These are phyloP conservation scores for Viola pubescens DNA, from an alignment of 441 rosid species.

Conservation along the genomic window DNA sequence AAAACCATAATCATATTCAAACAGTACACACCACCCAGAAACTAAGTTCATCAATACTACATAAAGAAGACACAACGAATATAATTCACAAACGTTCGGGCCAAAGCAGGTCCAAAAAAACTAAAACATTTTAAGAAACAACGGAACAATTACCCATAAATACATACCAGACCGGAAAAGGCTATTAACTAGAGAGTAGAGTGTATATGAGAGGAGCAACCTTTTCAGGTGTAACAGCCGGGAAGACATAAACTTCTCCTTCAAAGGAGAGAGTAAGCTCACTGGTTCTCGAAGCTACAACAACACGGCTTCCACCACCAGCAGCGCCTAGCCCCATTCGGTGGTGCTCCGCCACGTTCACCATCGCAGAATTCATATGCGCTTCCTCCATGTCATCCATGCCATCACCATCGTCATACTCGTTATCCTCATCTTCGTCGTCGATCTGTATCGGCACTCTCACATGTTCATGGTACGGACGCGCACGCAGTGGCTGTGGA, in stretches of 20 bases:
- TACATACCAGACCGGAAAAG: neutral
- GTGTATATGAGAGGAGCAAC: neutral
- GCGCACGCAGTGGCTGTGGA: constrained; percentile 47
- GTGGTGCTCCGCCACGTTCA: constrained; percentile 31
- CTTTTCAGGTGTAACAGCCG: constrained; percentile 46
- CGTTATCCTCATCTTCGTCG: constrained; percentile 35
- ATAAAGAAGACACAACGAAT: too few relatives aligned
- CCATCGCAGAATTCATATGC: constrained; percentile 24
- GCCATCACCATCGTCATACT: constrained; percentile 24
- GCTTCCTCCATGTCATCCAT: constrained; percentile 29
- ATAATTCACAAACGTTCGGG: too few relatives aligned
- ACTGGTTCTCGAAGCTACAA: constrained; percentile 43
- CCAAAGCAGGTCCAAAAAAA: too few relatives aligned
- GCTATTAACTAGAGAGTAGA: neutral
- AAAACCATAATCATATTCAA: too few relatives aligned
- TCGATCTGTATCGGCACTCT: constrained; percentile 32
- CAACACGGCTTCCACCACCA: constrained; percentile 19
- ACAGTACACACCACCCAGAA: too few relatives aligned
- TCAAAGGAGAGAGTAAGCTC: constrained; percentile 66
- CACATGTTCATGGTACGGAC: constrained; percentile 32
- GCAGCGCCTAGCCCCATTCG: constrained; percentile 16
- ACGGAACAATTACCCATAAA: too few relatives aligned
- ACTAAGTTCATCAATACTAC: too few relatives aligned
- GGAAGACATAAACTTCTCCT: constrained; percentile 65
- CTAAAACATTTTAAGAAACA: too few relatives aligned